Evolutionary conservation across 208 protist species (phyloP).

Genomic region (Leptomonas seymouri): DNA sequence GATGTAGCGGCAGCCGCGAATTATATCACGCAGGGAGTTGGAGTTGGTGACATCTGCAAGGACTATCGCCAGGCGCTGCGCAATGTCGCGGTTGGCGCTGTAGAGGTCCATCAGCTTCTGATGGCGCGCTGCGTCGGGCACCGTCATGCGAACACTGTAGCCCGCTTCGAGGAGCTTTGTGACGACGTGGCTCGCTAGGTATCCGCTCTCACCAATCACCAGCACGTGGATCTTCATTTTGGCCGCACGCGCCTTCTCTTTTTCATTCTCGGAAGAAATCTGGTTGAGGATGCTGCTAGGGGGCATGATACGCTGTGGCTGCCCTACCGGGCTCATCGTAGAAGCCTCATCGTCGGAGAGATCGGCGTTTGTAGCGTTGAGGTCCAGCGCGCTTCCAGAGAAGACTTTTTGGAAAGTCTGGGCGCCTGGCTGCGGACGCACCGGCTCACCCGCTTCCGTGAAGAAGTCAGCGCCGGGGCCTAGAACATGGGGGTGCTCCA

Average conservation of each 20-base stretch:
- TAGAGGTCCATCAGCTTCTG: constrained; percentile 82
- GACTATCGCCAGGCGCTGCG: constrained; percentile 68
- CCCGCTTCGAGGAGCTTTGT: constrained; percentile 82
- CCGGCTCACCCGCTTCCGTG: constrained; percentile 81
- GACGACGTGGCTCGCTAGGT: constrained; percentile 86
- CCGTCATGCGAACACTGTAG: constrained; percentile 85
- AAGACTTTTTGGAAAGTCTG: constrained; percentile 90
- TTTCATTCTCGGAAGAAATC: constrained; percentile 77
- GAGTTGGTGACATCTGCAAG: constrained; percentile 81
- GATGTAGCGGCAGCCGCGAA: constrained; percentile 85
- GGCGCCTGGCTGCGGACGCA: constrained; percentile 77
- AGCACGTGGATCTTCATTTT: constrained; percentile 88
- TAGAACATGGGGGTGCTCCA: constrained; percentile 79
- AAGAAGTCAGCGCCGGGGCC: constrained; percentile 90
- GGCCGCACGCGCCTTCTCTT: constrained; percentile 61
- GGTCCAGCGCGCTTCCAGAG: constrained; percentile 86
- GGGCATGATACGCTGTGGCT: constrained; percentile 34
- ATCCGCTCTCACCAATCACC: constrained; percentile 86
- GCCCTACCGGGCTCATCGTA: constrained; percentile 14
- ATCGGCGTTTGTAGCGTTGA: constrained; percentile 80
- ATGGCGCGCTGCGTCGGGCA: constrained; percentile 49
- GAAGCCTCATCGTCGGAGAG: constrained; percentile 62
- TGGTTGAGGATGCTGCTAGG: constrained; percentile 85
- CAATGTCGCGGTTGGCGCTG: constrained; percentile 47
- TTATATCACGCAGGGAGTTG: constrained; percentile 68